Evolutionary conservation across 2,329 filamentous ascomycete species (phyloP).

Genomic region (Seiridium unicorne): DNA sequence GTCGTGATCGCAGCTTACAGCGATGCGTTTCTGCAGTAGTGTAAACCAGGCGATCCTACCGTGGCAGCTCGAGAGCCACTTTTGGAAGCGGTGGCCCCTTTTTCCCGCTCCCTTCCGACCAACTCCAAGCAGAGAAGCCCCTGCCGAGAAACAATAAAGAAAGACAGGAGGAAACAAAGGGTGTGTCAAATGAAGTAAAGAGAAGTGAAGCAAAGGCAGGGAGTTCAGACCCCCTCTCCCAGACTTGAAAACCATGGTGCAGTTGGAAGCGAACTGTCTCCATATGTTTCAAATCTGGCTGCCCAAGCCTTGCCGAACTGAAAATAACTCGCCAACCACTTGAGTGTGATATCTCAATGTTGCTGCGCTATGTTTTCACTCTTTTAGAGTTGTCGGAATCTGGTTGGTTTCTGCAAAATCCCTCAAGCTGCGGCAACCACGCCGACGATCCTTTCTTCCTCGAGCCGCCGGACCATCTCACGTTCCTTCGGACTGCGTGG

Average conservation of each 20-base stretch:
- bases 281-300: too few relatives aligned
- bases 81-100: too few relatives aligned
- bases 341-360: too few relatives aligned
- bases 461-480: slow-evolving; percentile 55
- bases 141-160: neutral
- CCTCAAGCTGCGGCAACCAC: slow-evolving; percentile 29
- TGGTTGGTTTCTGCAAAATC: neutral
- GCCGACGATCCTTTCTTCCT: slow-evolving; percentile 43
- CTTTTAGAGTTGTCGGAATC: neutral
- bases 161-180: neutral
- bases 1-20: neutral
- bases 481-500: slow-evolving; percentile 56
- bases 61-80: neutral
- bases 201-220: neutral
- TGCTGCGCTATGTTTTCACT: too few relatives aligned
- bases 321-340: too few relatives aligned
- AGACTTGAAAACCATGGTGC: too few relatives aligned
- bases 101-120: neutral
- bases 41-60: neutral
- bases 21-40: neutral
- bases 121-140: neutral
- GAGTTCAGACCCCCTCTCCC: too few relatives aligned
- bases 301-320: too few relatives aligned
- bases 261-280: too few relatives aligned
- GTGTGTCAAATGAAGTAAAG: neutral